These are phyloP conservation scores for Phaeosphaeriaceae sp. DNA, from an alignment of 2,329 filamentous ascomycete genomes.

Conservation along the genomic window DNA sequence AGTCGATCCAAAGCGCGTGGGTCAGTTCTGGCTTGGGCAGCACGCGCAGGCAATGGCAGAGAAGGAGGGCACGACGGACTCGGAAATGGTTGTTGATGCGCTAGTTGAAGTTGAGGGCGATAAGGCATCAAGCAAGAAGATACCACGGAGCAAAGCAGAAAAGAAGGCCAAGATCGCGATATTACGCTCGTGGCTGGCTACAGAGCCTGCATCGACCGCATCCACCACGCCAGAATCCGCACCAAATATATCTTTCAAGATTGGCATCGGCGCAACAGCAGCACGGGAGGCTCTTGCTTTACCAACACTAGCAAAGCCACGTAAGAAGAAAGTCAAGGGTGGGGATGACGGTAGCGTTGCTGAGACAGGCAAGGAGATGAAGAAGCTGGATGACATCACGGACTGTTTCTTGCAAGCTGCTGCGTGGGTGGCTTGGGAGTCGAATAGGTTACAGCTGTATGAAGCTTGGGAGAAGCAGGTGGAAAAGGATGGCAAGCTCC, in stretches of 20 bases:
- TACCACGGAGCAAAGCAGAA: slow-evolving; percentile 50
- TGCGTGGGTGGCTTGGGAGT: slow-evolving; percentile 79
- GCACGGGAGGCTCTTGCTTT: slow-evolving; percentile 17
- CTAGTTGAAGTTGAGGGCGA: background rate
- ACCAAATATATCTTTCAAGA: slow-evolving; percentile 24
- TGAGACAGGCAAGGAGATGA: slow-evolving; percentile 20
- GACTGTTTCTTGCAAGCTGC: slow-evolving; percentile 81
- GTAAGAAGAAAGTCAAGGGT: slow-evolving; percentile 6
- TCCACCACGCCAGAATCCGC: slow-evolving; percentile 6
- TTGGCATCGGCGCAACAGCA: slow-evolving; percentile 10
- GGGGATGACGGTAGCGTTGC: slow-evolving; percentile 11
- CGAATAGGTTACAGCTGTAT: slow-evolving; percentile 53
- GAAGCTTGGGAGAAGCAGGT: slow-evolving; percentile 3
- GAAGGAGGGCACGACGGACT: background rate
- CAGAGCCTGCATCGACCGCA: slow-evolving; percentile 11
- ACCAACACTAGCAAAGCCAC: slow-evolving; percentile 4
- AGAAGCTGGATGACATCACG: slow-evolving; percentile 80
- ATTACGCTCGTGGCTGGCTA: slow-evolving; percentile 51
- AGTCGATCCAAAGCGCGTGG: slow-evolving; percentile 49
- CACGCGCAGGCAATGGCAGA: slow-evolving; percentile 11
- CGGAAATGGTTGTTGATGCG: background rate
- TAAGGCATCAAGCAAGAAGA: slow-evolving; percentile 29
- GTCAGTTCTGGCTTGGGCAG: slow-evolving; percentile 43
- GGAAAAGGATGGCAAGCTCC: background rate
- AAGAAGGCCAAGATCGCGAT: slow-evolving; percentile 71